Evolutionary conservation across 192 early-diverging fungal genomes (phyloP).

Genomic region (Chytriomyces sp.): DNA sequence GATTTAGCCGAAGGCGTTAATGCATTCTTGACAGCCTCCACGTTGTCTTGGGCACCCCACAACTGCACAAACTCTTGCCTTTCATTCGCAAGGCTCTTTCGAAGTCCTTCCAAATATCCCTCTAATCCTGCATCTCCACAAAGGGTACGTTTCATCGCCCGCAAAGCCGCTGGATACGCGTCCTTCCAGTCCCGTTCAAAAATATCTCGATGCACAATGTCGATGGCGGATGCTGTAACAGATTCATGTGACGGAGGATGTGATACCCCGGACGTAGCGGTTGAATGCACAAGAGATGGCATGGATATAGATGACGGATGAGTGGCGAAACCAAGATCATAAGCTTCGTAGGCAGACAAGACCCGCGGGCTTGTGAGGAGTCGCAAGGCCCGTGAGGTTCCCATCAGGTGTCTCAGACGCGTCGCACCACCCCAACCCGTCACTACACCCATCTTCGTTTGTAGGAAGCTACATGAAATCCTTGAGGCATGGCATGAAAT

Average conservation of each 20-base stretch:
- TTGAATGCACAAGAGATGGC: too few species aligned
- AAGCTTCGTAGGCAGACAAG: slow-evolving; percentile 23
- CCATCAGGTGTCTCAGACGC: slow-evolving; percentile 37
- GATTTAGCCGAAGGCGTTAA: background rate
- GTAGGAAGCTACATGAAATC: slow-evolving; percentile 59
- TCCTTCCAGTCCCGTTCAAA: slow-evolving; percentile 24
- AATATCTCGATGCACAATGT: slow-evolving; percentile 46
- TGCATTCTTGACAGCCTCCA: slow-evolving; percentile 18
- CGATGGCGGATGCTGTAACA: slow-evolving; percentile 25
- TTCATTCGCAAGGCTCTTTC: slow-evolving; percentile 19
- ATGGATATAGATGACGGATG: background rate
- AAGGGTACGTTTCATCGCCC: slow-evolving; percentile 54
- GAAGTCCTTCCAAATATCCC: slow-evolving; percentile 34
- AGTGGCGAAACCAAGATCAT: background rate
- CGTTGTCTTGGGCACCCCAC: slow-evolving; percentile 33
- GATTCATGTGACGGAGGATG: background rate
- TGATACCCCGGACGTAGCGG: background rate
- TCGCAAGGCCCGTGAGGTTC: slow-evolving; percentile 47
- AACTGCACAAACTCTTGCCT: slow-evolving; percentile 18
- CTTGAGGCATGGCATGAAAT: background rate
- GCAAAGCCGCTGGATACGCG: slow-evolving; percentile 49
- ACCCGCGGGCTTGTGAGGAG: slow-evolving; percentile 49
- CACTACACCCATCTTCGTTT: slow-evolving; percentile 62
- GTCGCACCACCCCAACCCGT: slow-evolving; percentile 56
- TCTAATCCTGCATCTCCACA: background rate